Evolutionary conservation across 495 filamentous ascomycete genomes (phyloP).

Genomic region (Xylaria castorea): DNA sequence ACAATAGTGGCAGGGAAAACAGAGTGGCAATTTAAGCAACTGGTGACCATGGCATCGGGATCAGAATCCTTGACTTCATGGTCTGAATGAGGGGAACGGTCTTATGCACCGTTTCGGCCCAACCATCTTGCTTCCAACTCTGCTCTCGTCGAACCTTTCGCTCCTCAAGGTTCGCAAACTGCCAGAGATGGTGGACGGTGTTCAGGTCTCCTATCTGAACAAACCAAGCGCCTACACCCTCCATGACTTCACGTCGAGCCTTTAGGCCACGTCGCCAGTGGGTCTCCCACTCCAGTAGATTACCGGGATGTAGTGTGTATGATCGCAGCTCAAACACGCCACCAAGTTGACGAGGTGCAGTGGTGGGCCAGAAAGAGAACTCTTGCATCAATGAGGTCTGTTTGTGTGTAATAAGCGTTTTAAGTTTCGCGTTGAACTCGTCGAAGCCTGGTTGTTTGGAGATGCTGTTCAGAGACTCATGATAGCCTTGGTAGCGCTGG

Average conservation of each 20-base stretch:
- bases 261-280: conserved; percentile 95
- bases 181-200: conserved; percentile 98
- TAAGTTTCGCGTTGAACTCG: conserved; percentile 81
- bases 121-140: conserved; percentile 94
- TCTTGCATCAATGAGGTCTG: conserved; percentile 96
- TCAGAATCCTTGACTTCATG: conserved; percentile 93
- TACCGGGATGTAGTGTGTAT: conserved; percentile 94
- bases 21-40: conserved; percentile 64
- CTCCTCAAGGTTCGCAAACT: conserved; percentile 96
- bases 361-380: conserved; percentile 99
- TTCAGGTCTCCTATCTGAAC: conserved; percentile 98
- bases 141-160: conserved; percentile 88
- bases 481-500: conserved; percentile 94
- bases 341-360: conserved; percentile 84
- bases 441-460: conserved; percentile 78
- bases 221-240: conserved; percentile 98
- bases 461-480: conserved; percentile 86
- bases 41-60: conserved; percentile 95
- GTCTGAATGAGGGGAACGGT: conserved; percentile 95
- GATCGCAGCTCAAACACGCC: conserved; percentile 96
- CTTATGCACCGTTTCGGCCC: conserved; percentile 98
- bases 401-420: conserved; percentile 79
- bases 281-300: conserved; percentile 96
- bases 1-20: neutral
- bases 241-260: conserved; percentile 94